Conservation (phyloP, 2,329 filamentous ascomycete species). For the Colletotrichum abscissum region DNA sequence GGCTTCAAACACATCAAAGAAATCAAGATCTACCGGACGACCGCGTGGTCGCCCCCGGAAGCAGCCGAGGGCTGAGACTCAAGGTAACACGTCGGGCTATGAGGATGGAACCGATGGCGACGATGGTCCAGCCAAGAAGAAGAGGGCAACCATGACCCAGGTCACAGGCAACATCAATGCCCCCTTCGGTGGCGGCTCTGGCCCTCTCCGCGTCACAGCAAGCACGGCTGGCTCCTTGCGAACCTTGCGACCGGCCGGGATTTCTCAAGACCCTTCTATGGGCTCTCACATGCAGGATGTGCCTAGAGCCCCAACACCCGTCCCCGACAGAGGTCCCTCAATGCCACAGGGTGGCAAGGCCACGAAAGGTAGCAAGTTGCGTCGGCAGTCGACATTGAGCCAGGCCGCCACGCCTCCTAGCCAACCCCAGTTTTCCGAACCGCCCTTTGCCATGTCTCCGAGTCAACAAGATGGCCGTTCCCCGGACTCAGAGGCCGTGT, state of each 20-base stretch:
- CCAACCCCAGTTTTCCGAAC: conserved; percentile 48
- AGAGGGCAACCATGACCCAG: conserved; percentile 82
- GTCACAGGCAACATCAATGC: conserved; percentile 78
- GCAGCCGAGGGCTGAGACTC: conserved; percentile 53
- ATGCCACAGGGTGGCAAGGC: conserved; percentile 42
- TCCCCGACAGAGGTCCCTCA: conserved; percentile 63
- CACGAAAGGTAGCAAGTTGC: conserved; percentile 60
- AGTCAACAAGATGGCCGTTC: conserved; percentile 64
- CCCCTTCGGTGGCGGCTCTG: conserved; percentile 78
- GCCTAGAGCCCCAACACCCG: conserved; percentile 82
- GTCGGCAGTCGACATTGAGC: conserved; percentile 70
- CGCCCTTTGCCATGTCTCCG: conserved; percentile 60
- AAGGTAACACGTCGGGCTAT: conserved; percentile 79
- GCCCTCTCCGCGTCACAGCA: conserved; percentile 88
- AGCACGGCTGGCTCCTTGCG: conserved; percentile 91
- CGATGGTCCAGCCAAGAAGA: conserved; percentile 68
- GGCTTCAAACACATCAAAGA: conserved; percentile 58
- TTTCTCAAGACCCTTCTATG: conserved; percentile 55
- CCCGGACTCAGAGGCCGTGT: conserved; percentile 64
- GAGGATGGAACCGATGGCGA: conserved; percentile 74
- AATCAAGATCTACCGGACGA: conserved; percentile 61
- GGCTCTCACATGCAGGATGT: conserved; percentile 73
- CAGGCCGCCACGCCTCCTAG: conserved; percentile 50
- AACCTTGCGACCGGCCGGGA: conserved; percentile 79
- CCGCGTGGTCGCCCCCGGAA: conserved; percentile 68